Evolutionary conservation across 2,329 filamentous ascomycete genomes (phyloP).

Genomic region (Penicillium sp.): DNA sequence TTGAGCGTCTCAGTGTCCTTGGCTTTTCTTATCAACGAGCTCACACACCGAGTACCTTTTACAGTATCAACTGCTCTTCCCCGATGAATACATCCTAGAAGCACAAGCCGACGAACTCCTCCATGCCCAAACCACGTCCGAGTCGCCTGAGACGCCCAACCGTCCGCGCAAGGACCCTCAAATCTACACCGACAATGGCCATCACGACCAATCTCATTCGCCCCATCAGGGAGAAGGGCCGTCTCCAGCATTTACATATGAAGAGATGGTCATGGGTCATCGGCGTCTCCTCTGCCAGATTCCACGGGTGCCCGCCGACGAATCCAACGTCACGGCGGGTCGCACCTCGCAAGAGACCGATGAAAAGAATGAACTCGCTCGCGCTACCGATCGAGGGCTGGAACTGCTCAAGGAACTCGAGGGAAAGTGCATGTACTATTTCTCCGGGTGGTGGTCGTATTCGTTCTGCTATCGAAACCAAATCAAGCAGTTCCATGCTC

Average conservation of each 20-base stretch:
- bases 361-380: conserved; percentile 70
- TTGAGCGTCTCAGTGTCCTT: too few relatives aligned
- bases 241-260: conserved; percentile 47
- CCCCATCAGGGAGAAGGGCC: conserved; percentile 23
- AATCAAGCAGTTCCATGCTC: conserved; percentile 83
- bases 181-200: conserved; percentile 18
- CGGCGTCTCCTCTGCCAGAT: conserved; percentile 79
- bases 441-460: conserved; percentile 94
- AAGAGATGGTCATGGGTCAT: conserved; percentile 65
- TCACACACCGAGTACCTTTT: background rate
- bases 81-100: conserved; percentile 65
- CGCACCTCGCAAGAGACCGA: conserved; percentile 51
- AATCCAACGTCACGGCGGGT: conserved; percentile 60
- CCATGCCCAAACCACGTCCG: conserved; percentile 17
- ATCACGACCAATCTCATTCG: conserved; percentile 53
- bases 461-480: conserved; percentile 86
- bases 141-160: conserved; percentile 6
- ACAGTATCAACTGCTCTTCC: conserved; percentile 75
- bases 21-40: too few relatives aligned
- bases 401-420: conserved; percentile 73
- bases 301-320: conserved; percentile 59
- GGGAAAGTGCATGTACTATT: conserved; percentile 72
- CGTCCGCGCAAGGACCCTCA: conserved; percentile 21
- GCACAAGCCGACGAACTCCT: conserved; percentile 59
- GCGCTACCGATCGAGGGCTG: conserved; percentile 71